Evolutionary conservation across 257 asterid genomes (phyloP).

Genomic region (Scutellaria baicalensis): DNA sequence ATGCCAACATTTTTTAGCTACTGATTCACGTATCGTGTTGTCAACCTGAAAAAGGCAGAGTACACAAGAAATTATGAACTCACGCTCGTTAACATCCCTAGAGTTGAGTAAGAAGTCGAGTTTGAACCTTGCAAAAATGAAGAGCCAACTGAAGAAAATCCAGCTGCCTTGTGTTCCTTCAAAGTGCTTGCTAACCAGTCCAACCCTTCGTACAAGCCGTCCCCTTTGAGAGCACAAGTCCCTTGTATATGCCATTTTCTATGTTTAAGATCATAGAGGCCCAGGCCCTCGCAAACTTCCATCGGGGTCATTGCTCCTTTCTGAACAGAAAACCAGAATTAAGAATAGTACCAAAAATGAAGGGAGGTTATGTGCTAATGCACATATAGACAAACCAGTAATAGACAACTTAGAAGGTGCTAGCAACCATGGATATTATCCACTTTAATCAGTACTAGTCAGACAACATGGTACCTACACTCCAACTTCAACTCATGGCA

Average conservation of each 20-base stretch:
- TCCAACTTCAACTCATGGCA: neutral
- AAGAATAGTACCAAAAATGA: neutral
- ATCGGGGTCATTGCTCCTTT: slow-evolving; percentile 92
- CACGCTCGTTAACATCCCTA: neutral
- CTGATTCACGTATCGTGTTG: slow-evolving; percentile 6
- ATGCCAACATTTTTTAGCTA: no score
- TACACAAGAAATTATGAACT: neutral
- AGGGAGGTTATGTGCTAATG: neutral
- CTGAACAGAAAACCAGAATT: slow-evolving; percentile 27
- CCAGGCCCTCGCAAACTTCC: slow-evolving; percentile 94
- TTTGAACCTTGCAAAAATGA: slow-evolving; percentile 56
- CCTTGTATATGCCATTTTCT: slow-evolving; percentile 98
- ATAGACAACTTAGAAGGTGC: neutral
- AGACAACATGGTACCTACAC: no score
- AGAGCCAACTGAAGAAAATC: slow-evolving; percentile 79
- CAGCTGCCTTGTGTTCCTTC: slow-evolving; percentile 77
- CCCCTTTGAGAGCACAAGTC: slow-evolving; percentile 86
- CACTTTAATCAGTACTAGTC: no score
- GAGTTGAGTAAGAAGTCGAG: neutral
- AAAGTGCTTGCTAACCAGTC: slow-evolving; percentile 91
- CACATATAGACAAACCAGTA: neutral
- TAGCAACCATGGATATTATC: no score
- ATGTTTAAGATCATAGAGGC: slow-evolving; percentile 73
- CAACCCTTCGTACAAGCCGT: slow-evolving; percentile 90
- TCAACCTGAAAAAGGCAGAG: slow-evolving; percentile 22